Evolutionary conservation across 1,284 basidiomycete species (phyloP).

Genomic region (Apiotrichum akiyoshidainum): DNA sequence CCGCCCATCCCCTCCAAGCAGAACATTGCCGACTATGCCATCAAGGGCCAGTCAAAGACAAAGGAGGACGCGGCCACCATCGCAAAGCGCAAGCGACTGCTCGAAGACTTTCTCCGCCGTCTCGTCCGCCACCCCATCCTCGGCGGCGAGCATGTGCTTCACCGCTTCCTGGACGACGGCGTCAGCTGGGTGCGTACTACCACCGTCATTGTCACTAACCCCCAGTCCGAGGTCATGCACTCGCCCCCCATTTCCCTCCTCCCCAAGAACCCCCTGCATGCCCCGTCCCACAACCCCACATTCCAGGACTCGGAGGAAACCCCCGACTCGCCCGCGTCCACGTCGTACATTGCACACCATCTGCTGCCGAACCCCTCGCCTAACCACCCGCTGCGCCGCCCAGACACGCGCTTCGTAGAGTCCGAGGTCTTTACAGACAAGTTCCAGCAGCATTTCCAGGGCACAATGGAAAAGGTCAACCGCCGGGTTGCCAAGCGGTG

Average conservation of each 20-base stretch:
- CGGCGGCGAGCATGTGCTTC: slow-evolving; percentile 90
- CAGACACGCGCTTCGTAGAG: slow-evolving; percentile 92
- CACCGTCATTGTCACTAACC: not conserved
- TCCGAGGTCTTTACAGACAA: slow-evolving; percentile 96
- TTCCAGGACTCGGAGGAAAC: slow-evolving; percentile 43
- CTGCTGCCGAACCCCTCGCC: slow-evolving; percentile 80
- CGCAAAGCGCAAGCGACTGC: slow-evolving; percentile 83
- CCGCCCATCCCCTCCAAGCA: slow-evolving; percentile 98
- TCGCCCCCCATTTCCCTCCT: slow-evolving; percentile 84
- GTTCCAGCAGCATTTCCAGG: slow-evolving; percentile 85
- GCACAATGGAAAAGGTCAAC: slow-evolving; percentile 94
- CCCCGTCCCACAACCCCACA: slow-evolving; percentile 90
- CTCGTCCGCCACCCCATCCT: slow-evolving; percentile 85
- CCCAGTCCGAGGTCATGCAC: slow-evolving; percentile 79
- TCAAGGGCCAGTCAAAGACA: slow-evolving; percentile 86
- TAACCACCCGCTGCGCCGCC: slow-evolving; percentile 75
- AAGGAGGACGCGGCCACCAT: slow-evolving; percentile 95
- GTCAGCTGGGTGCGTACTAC: slow-evolving; percentile 74
- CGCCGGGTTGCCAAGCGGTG: slow-evolving; percentile 87
- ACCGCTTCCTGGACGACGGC: slow-evolving; percentile 90
- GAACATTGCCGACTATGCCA: slow-evolving; percentile 90
- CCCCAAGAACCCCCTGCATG: slow-evolving; percentile 93
- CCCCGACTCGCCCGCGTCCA: slow-evolving; percentile 24
- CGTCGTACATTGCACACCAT: slow-evolving; percentile 50
- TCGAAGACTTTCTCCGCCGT: slow-evolving; percentile 91